Conservation (phyloP, 352 stramenopile species). For the Globisporangium iwayamae region DNA sequence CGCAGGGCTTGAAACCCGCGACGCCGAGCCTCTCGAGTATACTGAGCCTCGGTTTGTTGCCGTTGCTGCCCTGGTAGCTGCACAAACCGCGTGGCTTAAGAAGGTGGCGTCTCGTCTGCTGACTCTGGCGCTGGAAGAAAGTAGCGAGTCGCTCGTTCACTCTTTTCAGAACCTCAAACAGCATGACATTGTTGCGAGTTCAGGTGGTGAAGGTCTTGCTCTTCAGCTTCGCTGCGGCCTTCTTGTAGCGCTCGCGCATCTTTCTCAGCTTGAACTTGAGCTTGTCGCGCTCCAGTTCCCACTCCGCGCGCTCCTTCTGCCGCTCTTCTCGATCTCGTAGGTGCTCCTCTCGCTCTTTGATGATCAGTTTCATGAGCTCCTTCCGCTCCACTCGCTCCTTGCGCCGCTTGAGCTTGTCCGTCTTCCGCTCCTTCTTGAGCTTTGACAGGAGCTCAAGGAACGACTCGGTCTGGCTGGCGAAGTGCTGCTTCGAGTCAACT, state of each 20-base stretch:
- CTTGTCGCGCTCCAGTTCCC: conserved; percentile 9
- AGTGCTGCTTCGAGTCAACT: neutral
- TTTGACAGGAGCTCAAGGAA: neutral
- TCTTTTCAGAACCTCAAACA: neutral
- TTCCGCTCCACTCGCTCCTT: neutral
- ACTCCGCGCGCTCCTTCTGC: neutral
- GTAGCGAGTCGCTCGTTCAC: too few species aligned
- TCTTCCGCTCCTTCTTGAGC: conserved; percentile 2
- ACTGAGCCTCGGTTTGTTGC: too few species aligned
- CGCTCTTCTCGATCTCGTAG: neutral
- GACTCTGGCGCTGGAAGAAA: too few species aligned
- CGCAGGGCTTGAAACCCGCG: too few species aligned
- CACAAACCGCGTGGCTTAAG: too few species aligned
- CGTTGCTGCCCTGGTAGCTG: too few species aligned
- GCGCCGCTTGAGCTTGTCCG: conserved; percentile 1
- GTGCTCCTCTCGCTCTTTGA: neutral
- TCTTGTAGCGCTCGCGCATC: conserved; percentile 4
- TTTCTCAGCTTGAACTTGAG: conserved; percentile 4
- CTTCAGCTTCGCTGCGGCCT: neutral
- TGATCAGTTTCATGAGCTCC: neutral
- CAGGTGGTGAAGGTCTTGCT: neutral
- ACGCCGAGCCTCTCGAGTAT: too few species aligned
- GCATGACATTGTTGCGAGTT: too few species aligned
- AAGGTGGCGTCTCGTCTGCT: too few species aligned
- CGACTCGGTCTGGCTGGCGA: neutral